Evolutionary conservation across 2,329 filamentous ascomycete genomes (phyloP).

Genomic region (Fusarium acutatum): DNA sequence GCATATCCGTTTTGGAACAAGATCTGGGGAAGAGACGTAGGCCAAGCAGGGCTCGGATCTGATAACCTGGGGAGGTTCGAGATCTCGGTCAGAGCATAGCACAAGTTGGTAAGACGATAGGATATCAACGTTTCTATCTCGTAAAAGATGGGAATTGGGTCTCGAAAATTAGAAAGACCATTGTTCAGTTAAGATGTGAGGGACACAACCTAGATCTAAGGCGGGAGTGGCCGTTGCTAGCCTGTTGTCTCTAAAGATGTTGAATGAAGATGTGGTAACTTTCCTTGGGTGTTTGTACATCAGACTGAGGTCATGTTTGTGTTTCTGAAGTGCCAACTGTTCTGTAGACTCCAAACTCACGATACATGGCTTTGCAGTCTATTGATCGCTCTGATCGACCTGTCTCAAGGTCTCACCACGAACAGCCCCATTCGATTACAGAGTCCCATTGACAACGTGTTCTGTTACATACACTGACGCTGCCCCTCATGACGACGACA

Average conservation of each 20-base stretch:
- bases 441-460: not conserved
- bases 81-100: not conserved
- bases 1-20: not conserved
- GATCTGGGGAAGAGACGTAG: not conserved
- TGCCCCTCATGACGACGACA: slow-evolving; percentile 22
- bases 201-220: not conserved
- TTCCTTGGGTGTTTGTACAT: not conserved
- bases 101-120: not conserved
- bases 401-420: not conserved
- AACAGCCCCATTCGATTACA: not conserved
- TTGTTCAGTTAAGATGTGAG: not conserved
- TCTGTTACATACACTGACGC: not conserved
- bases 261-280: not conserved
- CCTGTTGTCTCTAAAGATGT: not conserved
- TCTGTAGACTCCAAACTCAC: not conserved
- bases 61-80: not conserved
- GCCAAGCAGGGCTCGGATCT: not conserved
- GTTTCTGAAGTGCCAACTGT: not conserved
- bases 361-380: not conserved
- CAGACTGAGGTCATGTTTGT: not conserved
- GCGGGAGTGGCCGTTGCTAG: slow-evolving; percentile 32
- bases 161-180: not conserved
- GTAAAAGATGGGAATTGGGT: slow-evolving; percentile 10
- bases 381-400: not conserved
- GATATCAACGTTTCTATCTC: not conserved